These are phyloP conservation scores for Biscogniauxia sp. DNA, from an alignment of 2,329 filamentous ascomycete genomes.

Conservation along the genomic window DNA sequence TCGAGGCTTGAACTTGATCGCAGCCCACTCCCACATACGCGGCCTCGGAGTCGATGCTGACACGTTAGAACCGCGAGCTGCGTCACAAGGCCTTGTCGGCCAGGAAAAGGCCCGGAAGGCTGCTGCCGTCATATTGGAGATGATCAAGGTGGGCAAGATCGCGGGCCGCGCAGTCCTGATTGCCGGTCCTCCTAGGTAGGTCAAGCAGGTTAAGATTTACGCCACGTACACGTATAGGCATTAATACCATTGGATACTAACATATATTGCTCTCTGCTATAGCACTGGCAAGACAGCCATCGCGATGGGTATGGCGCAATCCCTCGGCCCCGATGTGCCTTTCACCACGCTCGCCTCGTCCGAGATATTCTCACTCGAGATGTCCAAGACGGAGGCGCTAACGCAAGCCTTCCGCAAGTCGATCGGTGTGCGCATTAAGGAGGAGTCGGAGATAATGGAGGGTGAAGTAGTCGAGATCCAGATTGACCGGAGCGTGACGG, in stretches of 20 bases:
- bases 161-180: conserved; percentile 92
- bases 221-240: too few species aligned
- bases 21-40: conserved; percentile 96
- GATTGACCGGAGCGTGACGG: conserved; percentile 94
- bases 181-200: conserved; percentile 81
- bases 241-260: conserved; percentile 11
- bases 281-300: conserved; percentile 98
- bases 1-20: conserved; percentile 93
- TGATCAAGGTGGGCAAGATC: conserved; percentile 99
- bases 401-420: conserved; percentile 99
- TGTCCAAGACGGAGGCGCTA: conserved; percentile 98
- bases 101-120: conserved; percentile 97
- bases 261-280: conserved; percentile 1
- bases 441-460: conserved; percentile 99
- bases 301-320: conserved; percentile 98
- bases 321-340: conserved; percentile 87
- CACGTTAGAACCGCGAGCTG: conserved; percentile 78
- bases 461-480: conserved; percentile 98
- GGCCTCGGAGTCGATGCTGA: conserved; percentile 91
- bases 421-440: conserved; percentile 96
- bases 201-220: neutral
- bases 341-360: conserved; percentile 95
- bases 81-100: conserved; percentile 91
- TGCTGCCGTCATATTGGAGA: conserved; percentile 92
- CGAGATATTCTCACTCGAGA: conserved; percentile 97